Base-by-base conservation (phyloP, 2,329 filamentous ascomycete species). In the Ophiostoma perfectum region DNA sequence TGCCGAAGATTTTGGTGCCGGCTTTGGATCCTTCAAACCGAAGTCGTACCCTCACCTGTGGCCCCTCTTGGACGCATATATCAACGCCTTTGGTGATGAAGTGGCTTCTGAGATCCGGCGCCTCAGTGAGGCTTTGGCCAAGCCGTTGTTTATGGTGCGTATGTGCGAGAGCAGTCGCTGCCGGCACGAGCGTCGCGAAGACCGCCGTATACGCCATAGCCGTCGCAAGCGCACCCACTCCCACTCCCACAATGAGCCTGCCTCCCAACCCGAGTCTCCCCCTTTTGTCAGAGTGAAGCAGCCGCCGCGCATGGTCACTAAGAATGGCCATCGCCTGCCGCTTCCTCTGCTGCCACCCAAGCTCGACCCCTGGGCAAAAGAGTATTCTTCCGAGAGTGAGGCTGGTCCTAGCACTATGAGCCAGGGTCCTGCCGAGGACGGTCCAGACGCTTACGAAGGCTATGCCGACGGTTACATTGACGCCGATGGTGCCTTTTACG, bases 1-100 rank as follows among this genome's bases (percentile, higher is more conserved):
- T n/a, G 14, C 14, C 49, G 49, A 18, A 4, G 49, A 18, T 52
- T 5, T 18, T 4, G 49, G 49, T 11, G 16, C 16, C 39, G 14
- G 60, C 38, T 44, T 16, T 18, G 39, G 38, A 4, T 42, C 38
- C 7, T 63, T 63, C 39, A 42, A 18, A 39, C 60, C 60, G 39
- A 63, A 42, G 38, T 11, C 38, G 3, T 42, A 42, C 16, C 60
- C 60, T 6, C 60, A 63, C 38, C 60, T 84, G 6, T 72, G 76
- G 67, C 75, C 75, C 38, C 68, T 82, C 41, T 73, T 84, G 0
- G 78, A 82, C 36, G 77, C 77, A 6, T 85, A 82, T 81, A 79
- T 83, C 63, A 69, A 73, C 5, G 75, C 67, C 39, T 76, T 67
- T 9, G 68, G 67, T 66, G 49, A 42, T 12, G 67, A 52, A 7